phyloP scores from a whole-genome alignment of 257 asterid genomes.

The Dorcoceras hygrometricum region DNA sequence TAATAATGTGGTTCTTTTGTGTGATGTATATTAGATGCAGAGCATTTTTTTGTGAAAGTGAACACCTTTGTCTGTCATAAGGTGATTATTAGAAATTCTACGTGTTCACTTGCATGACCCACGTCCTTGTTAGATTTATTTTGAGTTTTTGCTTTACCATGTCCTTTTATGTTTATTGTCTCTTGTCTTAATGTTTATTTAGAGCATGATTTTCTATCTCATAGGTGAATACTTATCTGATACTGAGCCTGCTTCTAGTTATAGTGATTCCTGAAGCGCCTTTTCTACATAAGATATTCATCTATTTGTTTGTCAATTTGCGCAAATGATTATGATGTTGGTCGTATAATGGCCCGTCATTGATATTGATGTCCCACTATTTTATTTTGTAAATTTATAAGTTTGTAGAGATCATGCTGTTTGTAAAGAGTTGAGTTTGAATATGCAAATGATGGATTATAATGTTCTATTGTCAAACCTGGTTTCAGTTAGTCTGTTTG shows the following conservation, averaged over 20 bases:
- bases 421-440: too few species aligned
- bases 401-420: too few species aligned
- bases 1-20: not conserved
- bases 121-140: not conserved
- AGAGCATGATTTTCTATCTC: not conserved
- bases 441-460: too few species aligned
- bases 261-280: not conserved
- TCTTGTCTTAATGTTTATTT: not conserved
- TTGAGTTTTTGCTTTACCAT: not conserved
- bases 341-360: too few species aligned
- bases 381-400: too few species aligned
- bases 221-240: not conserved
- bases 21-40: not conserved
- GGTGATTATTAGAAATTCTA: not conserved
- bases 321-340: too few species aligned
- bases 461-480: too few species aligned
- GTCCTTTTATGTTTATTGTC: not conserved
- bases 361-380: too few species aligned
- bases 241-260: too few species aligned
- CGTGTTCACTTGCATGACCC: not conserved
- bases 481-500: too few species aligned
- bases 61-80: not conserved
- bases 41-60: not conserved
- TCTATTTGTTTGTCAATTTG: too few species aligned
- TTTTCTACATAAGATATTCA: not conserved